A percentile compares a stretch with the other conserved stretches of the same genome.
Conservation (phyloP, 768 basidiomycete genomes). For the Lentinus brumalis region DNA sequence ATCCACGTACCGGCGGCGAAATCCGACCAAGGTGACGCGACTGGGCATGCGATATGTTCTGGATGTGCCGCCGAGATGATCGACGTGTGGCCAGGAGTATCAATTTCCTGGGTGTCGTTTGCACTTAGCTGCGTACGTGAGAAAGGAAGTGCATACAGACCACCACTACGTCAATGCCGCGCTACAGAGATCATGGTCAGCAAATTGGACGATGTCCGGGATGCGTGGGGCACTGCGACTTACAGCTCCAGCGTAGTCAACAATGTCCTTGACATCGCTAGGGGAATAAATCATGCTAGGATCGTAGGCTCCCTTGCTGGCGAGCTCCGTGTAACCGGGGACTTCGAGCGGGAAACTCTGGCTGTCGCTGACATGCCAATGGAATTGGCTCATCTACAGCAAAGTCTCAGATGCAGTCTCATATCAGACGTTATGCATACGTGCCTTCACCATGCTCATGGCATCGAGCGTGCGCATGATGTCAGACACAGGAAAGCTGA, state of each 20-base stretch:
- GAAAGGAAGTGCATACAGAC: background rate
- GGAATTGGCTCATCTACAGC: constrained; percentile 45
- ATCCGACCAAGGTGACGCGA: constrained; percentile 34
- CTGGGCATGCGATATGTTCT: constrained; percentile 43
- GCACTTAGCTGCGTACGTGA: background rate
- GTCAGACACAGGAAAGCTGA: constrained; percentile 56
- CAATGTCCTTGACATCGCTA: constrained; percentile 39
- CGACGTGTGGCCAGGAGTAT: constrained; percentile 51
- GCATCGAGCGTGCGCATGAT: constrained; percentile 72
- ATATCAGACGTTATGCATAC: background rate
- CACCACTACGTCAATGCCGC: constrained; percentile 50
- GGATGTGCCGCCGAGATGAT: constrained; percentile 43
- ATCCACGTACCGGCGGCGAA: constrained; percentile 34
- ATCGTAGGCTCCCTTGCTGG: constrained; percentile 46
- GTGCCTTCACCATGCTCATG: constrained; percentile 65
- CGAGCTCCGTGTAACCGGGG: constrained; percentile 37
- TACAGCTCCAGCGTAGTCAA: constrained; percentile 45
- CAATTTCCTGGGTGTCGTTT: constrained; percentile 36
- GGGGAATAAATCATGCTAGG: constrained; percentile 34
- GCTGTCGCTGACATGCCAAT: constrained; percentile 49
- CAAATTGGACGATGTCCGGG: background rate
- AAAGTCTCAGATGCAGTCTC: background rate
- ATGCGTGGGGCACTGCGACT: constrained; percentile 14
- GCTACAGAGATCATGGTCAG: constrained; percentile 26
- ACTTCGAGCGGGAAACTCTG: constrained; percentile 50